phyloP scores from a whole-genome alignment of 495 filamentous ascomycete species.

The Parathielavia appendiculata region DNA sequence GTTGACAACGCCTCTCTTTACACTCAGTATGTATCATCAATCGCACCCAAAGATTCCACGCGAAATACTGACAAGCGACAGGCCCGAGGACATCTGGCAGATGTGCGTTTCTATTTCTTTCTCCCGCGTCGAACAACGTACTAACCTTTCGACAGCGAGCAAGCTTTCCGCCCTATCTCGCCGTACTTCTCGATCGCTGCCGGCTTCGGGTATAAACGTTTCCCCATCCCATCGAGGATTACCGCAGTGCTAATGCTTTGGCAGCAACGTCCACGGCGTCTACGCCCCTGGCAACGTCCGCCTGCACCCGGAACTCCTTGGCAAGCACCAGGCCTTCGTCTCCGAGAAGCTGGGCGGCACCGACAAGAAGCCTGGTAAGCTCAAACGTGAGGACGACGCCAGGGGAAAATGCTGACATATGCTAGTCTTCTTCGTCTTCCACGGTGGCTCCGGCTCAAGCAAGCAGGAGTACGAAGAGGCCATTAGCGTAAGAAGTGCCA shows the following conservation, averaged over 20 bases:
- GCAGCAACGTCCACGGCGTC: conserved; percentile 95
- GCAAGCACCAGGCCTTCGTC: conserved; percentile 90
- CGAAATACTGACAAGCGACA: background rate
- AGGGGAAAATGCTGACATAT: conserved; percentile 1
- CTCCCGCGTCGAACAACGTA: background rate
- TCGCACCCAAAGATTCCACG: too few species aligned
- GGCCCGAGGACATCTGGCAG: conserved; percentile 82
- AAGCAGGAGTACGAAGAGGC: conserved; percentile 85
- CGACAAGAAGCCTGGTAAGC: conserved; percentile 65
- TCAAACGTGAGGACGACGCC: background rate
- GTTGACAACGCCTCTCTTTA: conserved; percentile 96
- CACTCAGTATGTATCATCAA: conserved; percentile 54
- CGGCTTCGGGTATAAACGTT: conserved; percentile 55
- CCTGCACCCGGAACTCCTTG: conserved; percentile 87
- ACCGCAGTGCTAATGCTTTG: background rate
- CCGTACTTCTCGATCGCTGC: conserved; percentile 97
- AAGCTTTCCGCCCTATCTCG: conserved; percentile 71
- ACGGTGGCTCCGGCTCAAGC: conserved; percentile 86
- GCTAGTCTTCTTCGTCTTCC: conserved; percentile 92
- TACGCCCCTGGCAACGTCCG: conserved; percentile 98
- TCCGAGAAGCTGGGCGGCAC: conserved; percentile 59
- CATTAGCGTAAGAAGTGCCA: conserved; percentile 49
- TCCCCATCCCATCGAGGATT: too few species aligned
- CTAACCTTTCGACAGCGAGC: conserved; percentile 38
- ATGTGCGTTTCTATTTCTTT: conserved; percentile 46